phyloP scores from a whole-genome alignment of 2,329 filamentous ascomycete genomes.

The Endoconidiophora polonica region DNA sequence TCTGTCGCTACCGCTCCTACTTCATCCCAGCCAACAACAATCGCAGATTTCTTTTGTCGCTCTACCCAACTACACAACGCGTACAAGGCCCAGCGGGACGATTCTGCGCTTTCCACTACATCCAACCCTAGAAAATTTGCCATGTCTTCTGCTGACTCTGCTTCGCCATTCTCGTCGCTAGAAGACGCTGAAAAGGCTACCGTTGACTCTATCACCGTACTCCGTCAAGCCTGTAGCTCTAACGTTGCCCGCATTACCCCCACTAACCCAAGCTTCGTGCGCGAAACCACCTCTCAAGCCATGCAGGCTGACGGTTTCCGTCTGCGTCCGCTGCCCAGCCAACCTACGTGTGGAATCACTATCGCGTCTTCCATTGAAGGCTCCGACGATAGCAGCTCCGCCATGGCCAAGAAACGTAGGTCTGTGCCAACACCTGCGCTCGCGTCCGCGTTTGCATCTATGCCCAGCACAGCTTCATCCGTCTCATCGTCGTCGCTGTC shows the following conservation, averaged over 20 bases:
- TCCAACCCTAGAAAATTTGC: not conserved
- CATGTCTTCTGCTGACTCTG: not conserved
- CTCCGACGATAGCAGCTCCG: not conserved
- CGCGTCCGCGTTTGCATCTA: too few species aligned
- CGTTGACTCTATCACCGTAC: conserved; percentile 9
- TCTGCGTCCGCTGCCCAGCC: conserved; percentile 6
- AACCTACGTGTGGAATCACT: not conserved
- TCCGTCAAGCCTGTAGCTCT: conserved; percentile 6
- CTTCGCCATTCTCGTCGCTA: not conserved
- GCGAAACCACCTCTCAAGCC: conserved; percentile 13
- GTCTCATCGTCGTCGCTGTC: not conserved
- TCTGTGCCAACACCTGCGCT: not conserved
- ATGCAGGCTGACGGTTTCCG: not conserved
- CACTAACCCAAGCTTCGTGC: conserved; percentile 24
- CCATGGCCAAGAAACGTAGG: conserved; percentile 4
- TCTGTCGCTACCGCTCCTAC: not conserved
- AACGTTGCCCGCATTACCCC: conserved; percentile 20
- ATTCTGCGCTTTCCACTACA: not conserved
- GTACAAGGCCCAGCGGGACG: conserved; percentile 5
- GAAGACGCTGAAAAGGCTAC: conserved; percentile 15
- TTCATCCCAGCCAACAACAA: conserved; percentile 3
- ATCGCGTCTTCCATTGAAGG: conserved; percentile 3
- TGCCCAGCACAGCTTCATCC: not conserved
- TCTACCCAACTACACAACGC: conserved; percentile 8
- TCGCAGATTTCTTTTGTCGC: conserved; percentile 9